These are phyloP conservation scores for Wolfiporia cocos DNA, from an alignment of 1,284 basidiomycete genomes.

Conservation along the genomic window DNA sequence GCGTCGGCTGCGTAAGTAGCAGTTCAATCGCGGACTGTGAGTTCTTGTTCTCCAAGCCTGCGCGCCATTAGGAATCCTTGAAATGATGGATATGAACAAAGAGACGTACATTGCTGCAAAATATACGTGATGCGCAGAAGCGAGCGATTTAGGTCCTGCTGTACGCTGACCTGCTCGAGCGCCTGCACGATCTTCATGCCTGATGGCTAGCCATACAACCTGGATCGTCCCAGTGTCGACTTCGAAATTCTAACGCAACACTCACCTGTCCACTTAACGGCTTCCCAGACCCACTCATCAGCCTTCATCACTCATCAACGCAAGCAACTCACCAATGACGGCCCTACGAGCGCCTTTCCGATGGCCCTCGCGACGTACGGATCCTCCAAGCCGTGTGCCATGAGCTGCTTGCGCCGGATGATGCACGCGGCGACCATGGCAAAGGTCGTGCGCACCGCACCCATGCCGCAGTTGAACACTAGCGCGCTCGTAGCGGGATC, in stretches of 20 bases:
- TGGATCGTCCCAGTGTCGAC: too few species aligned
- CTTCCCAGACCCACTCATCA: too few species aligned
- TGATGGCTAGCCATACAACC: background rate
- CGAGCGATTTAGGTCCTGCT: slow-evolving; percentile 81
- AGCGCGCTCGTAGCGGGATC: slow-evolving; percentile 82
- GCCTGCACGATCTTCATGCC: slow-evolving; percentile 50
- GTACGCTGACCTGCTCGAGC: slow-evolving; percentile 74
- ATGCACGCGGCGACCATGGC: slow-evolving; percentile 95
- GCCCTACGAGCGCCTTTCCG: too few species aligned
- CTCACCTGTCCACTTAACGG: slow-evolving; percentile 1
- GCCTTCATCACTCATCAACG: too few species aligned
- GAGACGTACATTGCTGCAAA: slow-evolving; percentile 65
- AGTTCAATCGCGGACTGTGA: slow-evolving; percentile 79
- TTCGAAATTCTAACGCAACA: background rate
- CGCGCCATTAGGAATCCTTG: too few species aligned
- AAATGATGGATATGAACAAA: slow-evolving; percentile 3
- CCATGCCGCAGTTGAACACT: slow-evolving; percentile 97
- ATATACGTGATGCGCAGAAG: slow-evolving; percentile 82
- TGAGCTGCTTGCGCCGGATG: slow-evolving; percentile 81
- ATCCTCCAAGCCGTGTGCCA: slow-evolving; percentile 73
- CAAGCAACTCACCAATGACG: too few species aligned
- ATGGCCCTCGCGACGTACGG: slow-evolving; percentile 54
- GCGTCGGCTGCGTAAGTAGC: slow-evolving; percentile 70
- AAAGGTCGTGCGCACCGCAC: slow-evolving; percentile 94
- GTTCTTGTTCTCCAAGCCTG: slow-evolving; percentile 53